These are phyloP conservation scores for Sequoia sempervirens DNA, from an alignment of 75 land plant genomes.

Conservation along the genomic window DNA sequence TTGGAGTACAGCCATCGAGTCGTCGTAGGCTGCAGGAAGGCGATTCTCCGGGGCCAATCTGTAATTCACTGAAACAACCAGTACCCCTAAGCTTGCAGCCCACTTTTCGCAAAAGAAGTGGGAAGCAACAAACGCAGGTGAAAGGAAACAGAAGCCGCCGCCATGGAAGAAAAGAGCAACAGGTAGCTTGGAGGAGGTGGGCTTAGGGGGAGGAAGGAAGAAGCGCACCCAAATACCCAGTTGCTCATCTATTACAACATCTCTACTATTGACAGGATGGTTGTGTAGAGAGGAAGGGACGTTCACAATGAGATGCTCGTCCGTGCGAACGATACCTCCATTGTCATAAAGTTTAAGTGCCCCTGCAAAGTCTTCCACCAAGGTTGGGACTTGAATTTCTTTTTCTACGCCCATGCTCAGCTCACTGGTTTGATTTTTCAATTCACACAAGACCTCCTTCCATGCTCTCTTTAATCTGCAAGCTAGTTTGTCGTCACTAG, in stretches of 20 bases:
- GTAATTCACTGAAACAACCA: conserved; percentile 58
- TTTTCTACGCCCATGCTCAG: too few relatives aligned
- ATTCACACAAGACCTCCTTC: too few relatives aligned
- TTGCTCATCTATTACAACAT: background rate
- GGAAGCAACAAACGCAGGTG: conserved; percentile 25
- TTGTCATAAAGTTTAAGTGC: background rate
- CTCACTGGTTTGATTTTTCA: too few relatives aligned
- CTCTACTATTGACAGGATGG: background rate
- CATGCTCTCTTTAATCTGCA: too few relatives aligned
- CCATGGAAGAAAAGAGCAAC: conserved; percentile 62
- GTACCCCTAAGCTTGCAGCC: conserved; percentile 8
- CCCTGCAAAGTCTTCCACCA: background rate
- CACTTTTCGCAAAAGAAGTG: conserved; percentile 38
- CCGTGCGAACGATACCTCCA: background rate
- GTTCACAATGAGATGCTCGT: background rate
- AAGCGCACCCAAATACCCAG: background rate
- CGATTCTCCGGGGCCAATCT: conserved; percentile 57
- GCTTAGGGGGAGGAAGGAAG: background rate
- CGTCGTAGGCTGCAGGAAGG: conserved; percentile 49
- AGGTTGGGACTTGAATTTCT: too few relatives aligned
- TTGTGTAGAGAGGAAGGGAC: background rate
- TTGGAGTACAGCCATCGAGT: conserved; percentile 30
- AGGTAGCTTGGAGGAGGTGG: conserved; percentile 15
- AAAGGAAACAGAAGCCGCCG: conserved; percentile 48
- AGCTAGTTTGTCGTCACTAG: too few relatives aligned